Conservation (phyloP, 1,284 basidiomycete species). For the Schizopora paradoxa region DNA sequence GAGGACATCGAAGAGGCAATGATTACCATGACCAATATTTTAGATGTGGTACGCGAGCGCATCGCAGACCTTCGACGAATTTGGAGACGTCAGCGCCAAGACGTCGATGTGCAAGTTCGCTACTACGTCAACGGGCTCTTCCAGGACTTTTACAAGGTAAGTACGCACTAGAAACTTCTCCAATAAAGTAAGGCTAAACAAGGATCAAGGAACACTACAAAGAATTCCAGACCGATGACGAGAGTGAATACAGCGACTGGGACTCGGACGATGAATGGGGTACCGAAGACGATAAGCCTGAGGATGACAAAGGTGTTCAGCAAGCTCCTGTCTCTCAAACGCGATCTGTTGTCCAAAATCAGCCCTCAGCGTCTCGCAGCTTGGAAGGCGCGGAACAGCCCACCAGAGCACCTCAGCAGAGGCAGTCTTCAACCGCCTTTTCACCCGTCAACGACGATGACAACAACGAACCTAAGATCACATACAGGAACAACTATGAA, state of each 20-base stretch:
- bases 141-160: conserved; percentile 19
- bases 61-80: conserved; percentile 16
- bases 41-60: conserved; percentile 9
- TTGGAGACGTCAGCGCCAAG: conserved; percentile 19
- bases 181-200: background rate
- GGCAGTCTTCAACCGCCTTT: no score
- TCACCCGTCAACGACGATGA: no score
- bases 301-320: no score
- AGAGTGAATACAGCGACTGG: conserved; percentile 13
- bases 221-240: conserved; percentile 13
- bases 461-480: no score
- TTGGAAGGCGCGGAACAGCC: no score
- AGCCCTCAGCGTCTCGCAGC: no score
- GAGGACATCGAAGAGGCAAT: conserved; percentile 15
- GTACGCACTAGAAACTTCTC: background rate
- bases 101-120: conserved; percentile 17
- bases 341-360: no score
- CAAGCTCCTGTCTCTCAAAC: no score
- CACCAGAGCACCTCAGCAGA: no score
- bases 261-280: conserved; percentile 19
- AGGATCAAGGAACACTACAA: conserved; percentile 1
- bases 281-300: conserved; percentile 19
- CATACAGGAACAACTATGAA: no score
- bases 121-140: conserved; percentile 20
- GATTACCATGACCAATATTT: conserved; percentile 3